These are phyloP conservation scores for Podospora appendiculata DNA, from an alignment of 495 filamentous ascomycete genomes.

Conservation along the genomic window DNA sequence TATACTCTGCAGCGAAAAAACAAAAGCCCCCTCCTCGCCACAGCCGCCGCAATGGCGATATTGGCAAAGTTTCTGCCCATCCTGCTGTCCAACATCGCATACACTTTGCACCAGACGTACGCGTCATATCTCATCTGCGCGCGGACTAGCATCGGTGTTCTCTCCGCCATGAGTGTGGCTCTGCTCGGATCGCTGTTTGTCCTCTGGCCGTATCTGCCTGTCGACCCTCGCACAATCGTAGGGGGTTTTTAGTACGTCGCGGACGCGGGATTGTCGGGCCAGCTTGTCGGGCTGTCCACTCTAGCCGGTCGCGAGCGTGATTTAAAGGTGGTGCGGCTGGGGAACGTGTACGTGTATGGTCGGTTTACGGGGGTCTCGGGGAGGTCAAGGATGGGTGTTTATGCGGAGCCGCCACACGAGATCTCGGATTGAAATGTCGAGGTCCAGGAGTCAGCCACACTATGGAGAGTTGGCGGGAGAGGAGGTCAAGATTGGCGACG, in stretches of 20 bases:
- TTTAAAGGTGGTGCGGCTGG: no score
- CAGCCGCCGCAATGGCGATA: neutral
- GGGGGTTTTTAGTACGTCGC: neutral
- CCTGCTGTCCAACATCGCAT: neutral
- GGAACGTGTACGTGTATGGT: no score
- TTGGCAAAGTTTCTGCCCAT: neutral
- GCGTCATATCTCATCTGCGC: neutral
- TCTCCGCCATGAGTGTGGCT: neutral
- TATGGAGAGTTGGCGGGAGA: no score
- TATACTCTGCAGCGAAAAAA: neutral
- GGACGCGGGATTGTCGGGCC: no score
- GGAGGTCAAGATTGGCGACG: no score
- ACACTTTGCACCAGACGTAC: slow-evolving; percentile 1
- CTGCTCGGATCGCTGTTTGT: neutral
- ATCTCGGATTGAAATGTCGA: no score
- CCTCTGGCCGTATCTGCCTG: neutral
- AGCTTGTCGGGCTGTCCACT: no score
- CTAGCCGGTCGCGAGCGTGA: no score
- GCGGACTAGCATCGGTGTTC: neutral
- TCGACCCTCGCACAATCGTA: neutral
- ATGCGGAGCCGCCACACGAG: no score
- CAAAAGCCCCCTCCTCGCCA: neutral
- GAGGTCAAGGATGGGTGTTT: no score
- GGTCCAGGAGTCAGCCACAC: no score
- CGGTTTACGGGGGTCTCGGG: no score